These are phyloP conservation scores for Aechmea fasciata DNA, from an alignment of 176 grass and related monocot species.

Conservation along the genomic window DNA sequence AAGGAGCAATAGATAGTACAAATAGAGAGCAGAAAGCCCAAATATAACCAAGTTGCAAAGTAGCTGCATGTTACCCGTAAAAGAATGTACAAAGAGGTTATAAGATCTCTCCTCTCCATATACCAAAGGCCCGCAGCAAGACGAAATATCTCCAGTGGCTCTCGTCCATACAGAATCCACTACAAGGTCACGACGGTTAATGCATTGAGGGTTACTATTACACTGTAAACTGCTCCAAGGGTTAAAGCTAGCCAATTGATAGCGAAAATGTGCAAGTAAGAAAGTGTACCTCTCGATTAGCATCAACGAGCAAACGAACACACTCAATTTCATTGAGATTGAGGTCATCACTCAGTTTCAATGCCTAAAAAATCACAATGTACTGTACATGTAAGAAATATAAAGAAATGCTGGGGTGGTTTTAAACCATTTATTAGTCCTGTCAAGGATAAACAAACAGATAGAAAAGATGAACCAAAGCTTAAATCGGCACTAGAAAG, in stretches of 20 bases:
- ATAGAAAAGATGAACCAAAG: too few relatives aligned
- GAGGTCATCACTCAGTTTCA: constrained; percentile 93
- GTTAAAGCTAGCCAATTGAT: not conserved
- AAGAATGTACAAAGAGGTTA: constrained; percentile 86
- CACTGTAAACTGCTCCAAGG: too few relatives aligned
- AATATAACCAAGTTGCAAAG: constrained; percentile 4
- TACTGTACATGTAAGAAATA: constrained; percentile 13
- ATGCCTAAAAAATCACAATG: constrained; percentile 43
- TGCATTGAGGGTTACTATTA: not conserved
- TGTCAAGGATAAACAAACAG: too few relatives aligned
- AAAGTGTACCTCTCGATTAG: constrained; percentile 69
- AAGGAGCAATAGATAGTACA: constrained; percentile 3
- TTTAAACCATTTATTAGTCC: not conserved
- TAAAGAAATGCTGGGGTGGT: constrained; percentile 3
- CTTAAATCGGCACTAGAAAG: too few relatives aligned
- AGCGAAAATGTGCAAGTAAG: not conserved
- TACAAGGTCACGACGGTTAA: constrained; percentile 22
- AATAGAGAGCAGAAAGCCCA: constrained; percentile 1
- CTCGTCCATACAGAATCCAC: constrained; percentile 88
- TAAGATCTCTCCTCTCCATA: constrained; percentile 96
- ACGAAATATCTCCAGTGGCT: constrained; percentile 79
- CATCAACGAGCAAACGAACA: constrained; percentile 81
- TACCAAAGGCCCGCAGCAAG: constrained; percentile 93
- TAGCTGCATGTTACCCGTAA: constrained; percentile 44
- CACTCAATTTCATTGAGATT: constrained; percentile 93